These are phyloP conservation scores for Hirschioporus abietinus DNA, from an alignment of 768 basidiomycete genomes.

Conservation along the genomic window DNA sequence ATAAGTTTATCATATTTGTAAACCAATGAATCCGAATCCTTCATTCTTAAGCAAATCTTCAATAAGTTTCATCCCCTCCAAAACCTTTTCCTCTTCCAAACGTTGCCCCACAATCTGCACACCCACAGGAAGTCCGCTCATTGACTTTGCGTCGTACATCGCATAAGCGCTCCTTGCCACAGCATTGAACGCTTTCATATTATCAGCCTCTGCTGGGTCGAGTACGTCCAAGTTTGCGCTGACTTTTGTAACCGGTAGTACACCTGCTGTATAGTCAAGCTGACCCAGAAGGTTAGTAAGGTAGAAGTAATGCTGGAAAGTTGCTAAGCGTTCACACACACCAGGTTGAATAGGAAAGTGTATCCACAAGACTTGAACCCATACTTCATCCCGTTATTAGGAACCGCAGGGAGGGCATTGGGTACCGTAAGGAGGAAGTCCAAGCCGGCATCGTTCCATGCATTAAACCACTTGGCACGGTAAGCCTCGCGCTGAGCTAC, in stretches of 20 bases:
- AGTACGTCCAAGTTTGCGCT: conserved; percentile 38
- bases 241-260: conserved; percentile 54
- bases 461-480: conserved; percentile 33
- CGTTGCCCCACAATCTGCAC: conserved; percentile 59
- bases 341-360: conserved; percentile 64
- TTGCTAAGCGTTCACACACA: conserved; percentile 26
- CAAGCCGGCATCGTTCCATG: conserved; percentile 40
- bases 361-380: conserved; percentile 56
- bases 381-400: conserved; percentile 47
- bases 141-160: conserved; percentile 53
- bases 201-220: conserved; percentile 10
- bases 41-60: conserved; percentile 18
- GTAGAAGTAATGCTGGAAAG: conserved; percentile 6
- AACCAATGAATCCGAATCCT: neutral
- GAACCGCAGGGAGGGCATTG: conserved; percentile 55
- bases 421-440: conserved; percentile 63
- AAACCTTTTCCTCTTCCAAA: conserved; percentile 68
- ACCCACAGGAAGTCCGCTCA: conserved; percentile 65
- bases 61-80: conserved; percentile 64
- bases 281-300: neutral
- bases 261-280: conserved; percentile 56
- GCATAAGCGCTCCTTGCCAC: conserved; percentile 42
- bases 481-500: conserved; percentile 41
- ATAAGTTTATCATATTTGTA: neutral
- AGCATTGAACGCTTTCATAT: conserved; percentile 35